phyloP scores from a whole-genome alignment of 495 filamentous ascomycete genomes.

The Immersiella caudata region DNA sequence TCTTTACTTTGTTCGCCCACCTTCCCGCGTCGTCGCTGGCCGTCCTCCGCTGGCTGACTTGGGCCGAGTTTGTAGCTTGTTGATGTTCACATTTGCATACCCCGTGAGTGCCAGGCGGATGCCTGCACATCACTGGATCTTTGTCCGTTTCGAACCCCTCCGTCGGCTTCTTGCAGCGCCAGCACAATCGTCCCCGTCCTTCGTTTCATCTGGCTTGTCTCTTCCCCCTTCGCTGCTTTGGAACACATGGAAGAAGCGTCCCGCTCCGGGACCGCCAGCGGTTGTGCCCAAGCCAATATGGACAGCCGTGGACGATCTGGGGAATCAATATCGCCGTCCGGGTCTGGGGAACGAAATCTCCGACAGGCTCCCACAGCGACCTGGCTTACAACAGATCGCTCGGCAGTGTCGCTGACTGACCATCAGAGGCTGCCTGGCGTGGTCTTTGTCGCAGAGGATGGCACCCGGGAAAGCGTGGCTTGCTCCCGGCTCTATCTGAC shows the following conservation, averaged over 20 bases:
- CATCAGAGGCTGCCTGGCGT: background rate
- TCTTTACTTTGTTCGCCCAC: background rate
- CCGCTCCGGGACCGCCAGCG: conserved; percentile 9
- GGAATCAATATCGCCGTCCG: conserved; percentile 24
- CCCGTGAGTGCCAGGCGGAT: background rate
- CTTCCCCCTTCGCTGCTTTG: background rate
- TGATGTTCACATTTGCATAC: background rate
- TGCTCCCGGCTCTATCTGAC: conserved; percentile 4
- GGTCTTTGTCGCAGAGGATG: background rate
- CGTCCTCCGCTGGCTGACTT: background rate
- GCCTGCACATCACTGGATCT: conserved; percentile 4
- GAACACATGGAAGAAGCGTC: conserved; percentile 12
- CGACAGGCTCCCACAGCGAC: conserved; percentile 3
- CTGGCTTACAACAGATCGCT: background rate
- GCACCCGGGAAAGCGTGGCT: background rate
- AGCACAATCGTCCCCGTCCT: background rate
- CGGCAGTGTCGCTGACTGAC: conserved; percentile 7
- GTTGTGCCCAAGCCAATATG: conserved; percentile 14
- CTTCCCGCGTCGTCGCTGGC: background rate
- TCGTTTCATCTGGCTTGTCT: conserved; percentile 1
- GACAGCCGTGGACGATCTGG: conserved; percentile 13
- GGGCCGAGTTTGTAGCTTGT: background rate
- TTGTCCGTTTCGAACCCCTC: conserved; percentile 9
- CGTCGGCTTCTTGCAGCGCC: conserved; percentile 1
- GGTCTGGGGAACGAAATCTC: conserved; percentile 22